Evolutionary conservation across 257 asterid species (phyloP).

Genomic region (Solanum chmielewskii): DNA sequence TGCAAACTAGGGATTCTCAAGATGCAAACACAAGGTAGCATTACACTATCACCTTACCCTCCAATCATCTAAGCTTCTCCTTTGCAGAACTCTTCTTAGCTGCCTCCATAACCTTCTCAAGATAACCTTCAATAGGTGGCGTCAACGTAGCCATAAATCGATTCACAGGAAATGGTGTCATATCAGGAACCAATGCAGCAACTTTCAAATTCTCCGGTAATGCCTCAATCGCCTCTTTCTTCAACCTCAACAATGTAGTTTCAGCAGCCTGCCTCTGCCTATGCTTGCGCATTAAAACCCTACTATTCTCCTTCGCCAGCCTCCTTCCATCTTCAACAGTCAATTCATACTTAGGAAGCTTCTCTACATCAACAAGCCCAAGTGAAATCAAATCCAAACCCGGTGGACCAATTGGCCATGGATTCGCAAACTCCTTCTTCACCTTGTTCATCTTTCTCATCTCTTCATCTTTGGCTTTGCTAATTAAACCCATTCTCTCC

Average conservation of each 20-base stretch:
- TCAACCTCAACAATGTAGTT: conserved; percentile 40
- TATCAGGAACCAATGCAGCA: conserved; percentile 77
- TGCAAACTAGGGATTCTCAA: neutral
- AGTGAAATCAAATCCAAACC: conserved; percentile 66
- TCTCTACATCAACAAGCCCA: conserved; percentile 73
- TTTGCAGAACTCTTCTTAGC: conserved; percentile 49
- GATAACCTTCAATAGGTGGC: conserved; percentile 89
- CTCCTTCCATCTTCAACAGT: conserved; percentile 69
- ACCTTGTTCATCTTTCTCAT: conserved; percentile 45
- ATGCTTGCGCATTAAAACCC: conserved; percentile 82
- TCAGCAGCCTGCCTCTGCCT: conserved; percentile 82
- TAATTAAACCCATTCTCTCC: conserved; percentile 72
- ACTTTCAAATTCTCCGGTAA: conserved; percentile 63
- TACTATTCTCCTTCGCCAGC: conserved; percentile 81
- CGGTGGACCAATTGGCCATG: conserved; percentile 58
- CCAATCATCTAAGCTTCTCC: conserved; percentile 59
- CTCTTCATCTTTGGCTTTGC: conserved; percentile 55
- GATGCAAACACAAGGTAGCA: neutral
- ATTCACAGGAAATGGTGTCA: conserved; percentile 62
- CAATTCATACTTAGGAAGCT: conserved; percentile 68
- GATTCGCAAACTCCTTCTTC: conserved; percentile 33
- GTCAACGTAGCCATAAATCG: conserved; percentile 76
- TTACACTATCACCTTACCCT: neutral
- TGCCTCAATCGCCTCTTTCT: conserved; percentile 84
- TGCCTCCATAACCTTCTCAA: conserved; percentile 81